phyloP scores from a whole-genome alignment of 805 yeast species.

The Candida orba region DNA sequence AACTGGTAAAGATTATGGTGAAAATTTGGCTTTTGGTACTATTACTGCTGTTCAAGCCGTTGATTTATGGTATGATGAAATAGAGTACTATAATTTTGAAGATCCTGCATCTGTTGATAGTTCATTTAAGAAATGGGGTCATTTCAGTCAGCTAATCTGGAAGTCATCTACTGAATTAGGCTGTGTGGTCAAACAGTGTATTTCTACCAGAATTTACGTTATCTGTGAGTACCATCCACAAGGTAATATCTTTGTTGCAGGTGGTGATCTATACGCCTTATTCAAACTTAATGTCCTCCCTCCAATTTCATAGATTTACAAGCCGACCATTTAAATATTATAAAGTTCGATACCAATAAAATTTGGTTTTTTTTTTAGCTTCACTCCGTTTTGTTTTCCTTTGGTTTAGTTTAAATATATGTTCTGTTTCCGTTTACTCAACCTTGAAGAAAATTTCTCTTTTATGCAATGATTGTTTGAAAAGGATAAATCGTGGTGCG shows the following conservation, averaged over 20 bases:
- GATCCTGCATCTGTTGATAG: slow-evolving; percentile 36
- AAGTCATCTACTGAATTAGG: slow-evolving; percentile 52
- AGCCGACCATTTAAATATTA: too few relatives aligned
- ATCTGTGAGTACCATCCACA: slow-evolving; percentile 60
- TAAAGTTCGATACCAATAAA: too few relatives aligned
- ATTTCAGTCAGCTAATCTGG: slow-evolving; percentile 78
- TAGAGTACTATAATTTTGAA: slow-evolving; percentile 42
- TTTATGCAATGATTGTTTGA: too few relatives aligned
- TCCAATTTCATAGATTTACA: slow-evolving; percentile 13
- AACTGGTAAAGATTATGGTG: slow-evolving; percentile 47
- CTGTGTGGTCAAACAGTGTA: slow-evolving; percentile 37
- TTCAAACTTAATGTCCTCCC: slow-evolving; percentile 40
- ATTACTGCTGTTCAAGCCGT: slow-evolving; percentile 35
- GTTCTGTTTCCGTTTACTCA: too few relatives aligned
- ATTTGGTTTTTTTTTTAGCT: too few relatives aligned
- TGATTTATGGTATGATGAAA: slow-evolving; percentile 72
- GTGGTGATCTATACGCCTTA: slow-evolving; percentile 26
- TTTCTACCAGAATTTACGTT: slow-evolving; percentile 40
- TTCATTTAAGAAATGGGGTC: slow-evolving; percentile 49
- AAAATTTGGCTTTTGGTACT: slow-evolving; percentile 67
- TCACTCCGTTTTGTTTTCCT: too few relatives aligned
- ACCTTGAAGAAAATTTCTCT: too few relatives aligned
- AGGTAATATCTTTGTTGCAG: slow-evolving; percentile 38
- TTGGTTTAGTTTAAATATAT: too few relatives aligned
- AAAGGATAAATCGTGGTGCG: too few relatives aligned